A percentile compares a stretch with the other conserved stretches of the same genome.
Conservation (phyloP, 768 basidiomycete species). For the Podaxis carcinomalis region DNA sequence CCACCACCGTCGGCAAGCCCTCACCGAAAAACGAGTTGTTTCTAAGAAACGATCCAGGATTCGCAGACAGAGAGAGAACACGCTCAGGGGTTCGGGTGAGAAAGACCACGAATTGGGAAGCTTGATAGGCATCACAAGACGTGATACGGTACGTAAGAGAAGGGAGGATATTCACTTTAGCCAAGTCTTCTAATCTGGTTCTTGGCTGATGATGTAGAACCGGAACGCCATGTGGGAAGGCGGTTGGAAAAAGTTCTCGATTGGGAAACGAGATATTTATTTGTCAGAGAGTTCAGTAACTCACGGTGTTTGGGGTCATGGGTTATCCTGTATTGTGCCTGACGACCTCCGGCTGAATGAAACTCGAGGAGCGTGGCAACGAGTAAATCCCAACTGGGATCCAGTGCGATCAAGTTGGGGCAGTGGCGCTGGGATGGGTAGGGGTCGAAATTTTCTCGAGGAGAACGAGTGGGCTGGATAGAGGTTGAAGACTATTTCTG, state of each 20-base stretch:
- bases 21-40: not conserved
- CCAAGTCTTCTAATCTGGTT: not conserved
- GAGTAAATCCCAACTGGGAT: not conserved
- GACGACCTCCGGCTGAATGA: not conserved
- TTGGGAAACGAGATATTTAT: not conserved
- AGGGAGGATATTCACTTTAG: not conserved
- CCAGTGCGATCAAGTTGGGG: not conserved
- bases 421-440: not conserved
- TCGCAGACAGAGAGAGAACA: not conserved
- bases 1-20: not conserved
- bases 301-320: constrained; percentile 5
- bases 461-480: not conserved
- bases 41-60: not conserved
- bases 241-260: not conserved
- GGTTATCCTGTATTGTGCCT: not conserved
- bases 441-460: not conserved
- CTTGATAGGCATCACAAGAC: constrained; percentile 1
- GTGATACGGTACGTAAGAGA: constrained; percentile 1
- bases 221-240: not conserved
- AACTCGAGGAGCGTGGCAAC: not conserved
- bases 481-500: not conserved
- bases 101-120: not conserved
- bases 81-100: not conserved
- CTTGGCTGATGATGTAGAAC: not conserved
- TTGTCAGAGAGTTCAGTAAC: not conserved